Evolutionary conservation across 2,329 filamentous ascomycete genomes (phyloP).

Genomic region (Phoma sp.): DNA sequence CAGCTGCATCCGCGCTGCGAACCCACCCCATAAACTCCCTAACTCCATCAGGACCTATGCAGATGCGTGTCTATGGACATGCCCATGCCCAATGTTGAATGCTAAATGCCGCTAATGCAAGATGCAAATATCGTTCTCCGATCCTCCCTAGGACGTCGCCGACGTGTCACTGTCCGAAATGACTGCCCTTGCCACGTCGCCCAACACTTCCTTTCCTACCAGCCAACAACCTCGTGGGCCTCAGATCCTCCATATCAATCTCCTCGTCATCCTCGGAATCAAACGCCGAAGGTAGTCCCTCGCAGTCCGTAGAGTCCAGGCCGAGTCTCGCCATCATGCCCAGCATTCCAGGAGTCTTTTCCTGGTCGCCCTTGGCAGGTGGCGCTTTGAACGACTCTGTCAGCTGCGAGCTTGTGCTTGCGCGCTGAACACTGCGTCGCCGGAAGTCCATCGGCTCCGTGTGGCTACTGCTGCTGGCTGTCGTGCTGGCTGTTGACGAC

Average conservation of each 20-base stretch:
- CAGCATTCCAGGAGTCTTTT: constrained; percentile 8
- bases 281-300: constrained; percentile 32
- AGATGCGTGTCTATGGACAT: constrained; percentile 8
- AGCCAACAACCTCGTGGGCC: not conserved
- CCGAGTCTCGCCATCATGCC: constrained; percentile 14
- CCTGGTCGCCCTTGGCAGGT: constrained; percentile 10
- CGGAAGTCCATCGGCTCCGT: constrained; percentile 23
- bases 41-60: constrained; percentile 1
- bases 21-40: not conserved
- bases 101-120: constrained; percentile 2
- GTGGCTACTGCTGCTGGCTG: constrained; percentile 2
- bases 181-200: not conserved
- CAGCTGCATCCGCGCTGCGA: constrained; percentile 3
- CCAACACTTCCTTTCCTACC: not conserved
- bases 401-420: constrained; percentile 29
- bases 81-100: not conserved
- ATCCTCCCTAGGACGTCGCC: not conserved
- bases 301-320: constrained; percentile 16
- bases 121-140: not conserved
- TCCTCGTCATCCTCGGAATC: constrained; percentile 33
- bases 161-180: not conserved
- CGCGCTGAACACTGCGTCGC: constrained; percentile 23
- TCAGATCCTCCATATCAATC: constrained; percentile 13
- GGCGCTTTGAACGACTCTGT: constrained; percentile 22
- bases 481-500: constrained; percentile 13